These are phyloP conservation scores for Crithidia sp. DNA, from an alignment of 208 protist genomes.

Conservation along the genomic window DNA sequence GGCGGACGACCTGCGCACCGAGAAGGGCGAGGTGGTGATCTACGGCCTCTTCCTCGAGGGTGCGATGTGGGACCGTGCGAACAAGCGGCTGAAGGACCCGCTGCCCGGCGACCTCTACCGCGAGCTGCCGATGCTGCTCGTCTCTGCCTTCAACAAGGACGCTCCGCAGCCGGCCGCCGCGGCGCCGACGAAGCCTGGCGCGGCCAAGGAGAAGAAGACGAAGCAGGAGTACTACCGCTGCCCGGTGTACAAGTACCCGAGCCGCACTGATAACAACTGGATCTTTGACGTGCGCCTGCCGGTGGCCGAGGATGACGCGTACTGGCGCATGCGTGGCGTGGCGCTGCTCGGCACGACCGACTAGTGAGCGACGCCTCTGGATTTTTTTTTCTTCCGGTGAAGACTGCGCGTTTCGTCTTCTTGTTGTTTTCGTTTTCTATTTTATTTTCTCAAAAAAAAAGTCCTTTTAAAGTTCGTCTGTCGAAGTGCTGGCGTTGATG, in stretches of 20 bases:
- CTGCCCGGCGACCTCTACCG: slow-evolving; percentile 95
- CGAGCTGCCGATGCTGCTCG: slow-evolving; percentile 96
- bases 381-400: background rate
- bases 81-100: slow-evolving; percentile 93
- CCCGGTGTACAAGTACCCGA: slow-evolving; percentile 98
- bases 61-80: slow-evolving; percentile 95
- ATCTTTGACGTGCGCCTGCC: slow-evolving; percentile 97
- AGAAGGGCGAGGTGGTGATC: slow-evolving; percentile 97
- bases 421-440: background rate
- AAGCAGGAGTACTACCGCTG: slow-evolving; percentile 96
- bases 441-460: background rate
- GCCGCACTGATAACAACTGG: slow-evolving; percentile 96
- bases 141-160: slow-evolving; percentile 93
- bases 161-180: slow-evolving; percentile 64
- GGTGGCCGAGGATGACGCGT: slow-evolving; percentile 92
- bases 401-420: background rate
- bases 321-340: slow-evolving; percentile 97
- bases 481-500: no score
- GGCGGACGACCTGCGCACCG: slow-evolving; percentile 87
- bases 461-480: no score
- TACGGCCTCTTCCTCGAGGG: slow-evolving; percentile 98
- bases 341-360: slow-evolving; percentile 88
- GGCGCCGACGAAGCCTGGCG: slow-evolving; percentile 65
- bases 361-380: slow-evolving; percentile 30
- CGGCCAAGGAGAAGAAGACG: slow-evolving; percentile 83